Conservation (phyloP, 768 basidiomycete genomes). For the Lepiota brunneoincarnata region DNA sequence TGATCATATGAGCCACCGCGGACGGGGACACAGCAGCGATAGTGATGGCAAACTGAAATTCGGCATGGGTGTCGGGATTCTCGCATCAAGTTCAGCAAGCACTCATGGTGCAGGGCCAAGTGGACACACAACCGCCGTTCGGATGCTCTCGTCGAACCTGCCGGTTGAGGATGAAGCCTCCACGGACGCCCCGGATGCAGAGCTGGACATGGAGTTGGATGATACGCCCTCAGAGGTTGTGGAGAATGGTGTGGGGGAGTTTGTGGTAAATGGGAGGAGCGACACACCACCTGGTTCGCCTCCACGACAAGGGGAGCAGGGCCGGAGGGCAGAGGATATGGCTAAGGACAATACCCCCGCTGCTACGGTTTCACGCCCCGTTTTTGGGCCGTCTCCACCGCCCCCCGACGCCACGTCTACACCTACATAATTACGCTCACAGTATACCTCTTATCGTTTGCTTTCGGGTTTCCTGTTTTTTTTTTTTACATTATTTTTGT, state of each 20-base stretch:
- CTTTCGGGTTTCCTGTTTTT: conserved; percentile 8
- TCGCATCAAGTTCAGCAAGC: conserved; percentile 56
- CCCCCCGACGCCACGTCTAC: not conserved
- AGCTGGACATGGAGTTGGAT: conserved; percentile 40
- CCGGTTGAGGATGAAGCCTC: conserved; percentile 4
- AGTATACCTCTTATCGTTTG: not conserved
- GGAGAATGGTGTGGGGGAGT: not conserved
- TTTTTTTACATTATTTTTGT: not conserved
- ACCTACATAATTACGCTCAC: not conserved
- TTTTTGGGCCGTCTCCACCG: not conserved
- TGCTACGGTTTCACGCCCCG: not conserved
- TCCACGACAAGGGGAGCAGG: not conserved
- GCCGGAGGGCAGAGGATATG: not conserved
- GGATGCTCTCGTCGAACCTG: conserved; percentile 31
- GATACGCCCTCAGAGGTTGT: conserved; percentile 4
- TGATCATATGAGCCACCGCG: conserved; percentile 59
- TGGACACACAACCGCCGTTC: conserved; percentile 55
- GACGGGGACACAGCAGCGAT: conserved; percentile 47
- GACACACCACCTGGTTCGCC: not conserved
- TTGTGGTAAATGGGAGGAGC: not conserved
- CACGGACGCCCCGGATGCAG: conserved; percentile 6
- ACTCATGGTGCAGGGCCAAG: conserved; percentile 79
- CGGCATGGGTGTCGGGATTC: conserved; percentile 68
- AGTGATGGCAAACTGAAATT: conserved; percentile 52
- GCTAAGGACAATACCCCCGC: conserved; percentile 1